Conservation (phyloP, 768 basidiomycete genomes). For the Pleurotus eryngii region DNA sequence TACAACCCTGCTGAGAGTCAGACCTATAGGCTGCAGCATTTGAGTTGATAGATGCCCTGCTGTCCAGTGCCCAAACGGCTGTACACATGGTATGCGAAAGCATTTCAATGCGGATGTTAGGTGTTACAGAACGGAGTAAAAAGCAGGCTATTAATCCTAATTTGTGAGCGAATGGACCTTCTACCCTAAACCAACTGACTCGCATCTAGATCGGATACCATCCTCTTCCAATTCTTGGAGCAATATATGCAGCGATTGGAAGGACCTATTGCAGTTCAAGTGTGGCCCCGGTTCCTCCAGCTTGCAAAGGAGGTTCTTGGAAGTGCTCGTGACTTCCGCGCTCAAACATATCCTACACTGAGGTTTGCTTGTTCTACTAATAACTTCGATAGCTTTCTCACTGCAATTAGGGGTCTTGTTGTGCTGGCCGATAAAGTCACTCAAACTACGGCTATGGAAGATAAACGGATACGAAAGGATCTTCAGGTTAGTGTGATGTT, state of each 20-base stretch:
- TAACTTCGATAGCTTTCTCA: no score
- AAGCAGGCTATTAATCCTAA: slow-evolving; percentile 62
- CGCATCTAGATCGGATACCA: slow-evolving; percentile 55
- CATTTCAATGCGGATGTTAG: slow-evolving; percentile 57
- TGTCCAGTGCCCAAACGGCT: slow-evolving; percentile 80
- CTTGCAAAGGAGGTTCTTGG: slow-evolving; percentile 76
- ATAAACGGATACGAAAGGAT: slow-evolving; percentile 83
- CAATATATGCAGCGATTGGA: slow-evolving; percentile 81
- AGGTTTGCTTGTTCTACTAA: slow-evolving; percentile 42
- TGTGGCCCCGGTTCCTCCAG: slow-evolving; percentile 79
- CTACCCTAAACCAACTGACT: no score
- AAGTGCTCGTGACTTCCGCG: slow-evolving; percentile 63
- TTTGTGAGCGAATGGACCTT: slow-evolving; percentile 44
- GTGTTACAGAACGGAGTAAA: slow-evolving; percentile 53
- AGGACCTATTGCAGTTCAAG: slow-evolving; percentile 88
- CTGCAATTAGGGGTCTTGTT: slow-evolving; percentile 59
- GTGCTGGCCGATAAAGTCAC: slow-evolving; percentile 79
- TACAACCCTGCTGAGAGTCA: slow-evolving; percentile 15
- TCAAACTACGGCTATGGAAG: slow-evolving; percentile 90
- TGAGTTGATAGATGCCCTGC: slow-evolving; percentile 78
- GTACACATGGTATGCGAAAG: slow-evolving; percentile 90
- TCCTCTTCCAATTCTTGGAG: slow-evolving; percentile 85
- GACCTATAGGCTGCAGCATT: slow-evolving; percentile 55
- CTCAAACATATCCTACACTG: slow-evolving; percentile 68
- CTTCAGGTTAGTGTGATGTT: slow-evolving; percentile 55